Evolutionary conservation across 305 asterid species (phyloP).

Genomic region (Solanum hybrid): DNA sequence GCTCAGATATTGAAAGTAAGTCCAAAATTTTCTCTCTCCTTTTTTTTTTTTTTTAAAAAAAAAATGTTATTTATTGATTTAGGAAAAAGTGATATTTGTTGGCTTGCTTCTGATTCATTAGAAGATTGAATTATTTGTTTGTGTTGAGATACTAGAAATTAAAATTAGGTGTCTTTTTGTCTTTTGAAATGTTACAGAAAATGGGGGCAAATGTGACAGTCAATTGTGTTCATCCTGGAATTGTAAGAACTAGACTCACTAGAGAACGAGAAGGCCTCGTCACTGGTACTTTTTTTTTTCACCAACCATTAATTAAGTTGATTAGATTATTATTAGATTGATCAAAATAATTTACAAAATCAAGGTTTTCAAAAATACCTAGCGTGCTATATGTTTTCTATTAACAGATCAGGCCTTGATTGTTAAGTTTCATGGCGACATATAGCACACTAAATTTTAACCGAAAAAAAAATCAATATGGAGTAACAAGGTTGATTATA

Average conservation of each 20-base stretch:
- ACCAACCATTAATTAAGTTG: neutral
- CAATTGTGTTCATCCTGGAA: slow-evolving; percentile 93
- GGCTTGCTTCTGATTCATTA: neutral
- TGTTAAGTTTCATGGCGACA: too few species aligned
- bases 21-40: neutral
- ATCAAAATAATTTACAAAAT: neutral
- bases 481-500: neutral
- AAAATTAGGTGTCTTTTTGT: slow-evolving; percentile 2
- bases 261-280: slow-evolving; percentile 79
- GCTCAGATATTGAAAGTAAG: slow-evolving; percentile 58
- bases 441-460: too few species aligned
- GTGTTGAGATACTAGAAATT: neutral
- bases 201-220: slow-evolving; percentile 78
- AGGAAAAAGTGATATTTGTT: neutral
- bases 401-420: too few species aligned
- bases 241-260: slow-evolving; percentile 80
- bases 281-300: slow-evolving; percentile 30
- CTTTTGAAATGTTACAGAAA: slow-evolving; percentile 42
- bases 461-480: too few species aligned
- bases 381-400: neutral
- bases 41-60: neutral
- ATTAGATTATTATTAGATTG: neutral
- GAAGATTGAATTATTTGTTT: neutral
- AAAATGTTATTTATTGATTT: neutral
- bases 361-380: neutral